phyloP scores from a whole-genome alignment of 2,329 filamentous ascomycete genomes.

The Pseudocercospora musae region DNA sequence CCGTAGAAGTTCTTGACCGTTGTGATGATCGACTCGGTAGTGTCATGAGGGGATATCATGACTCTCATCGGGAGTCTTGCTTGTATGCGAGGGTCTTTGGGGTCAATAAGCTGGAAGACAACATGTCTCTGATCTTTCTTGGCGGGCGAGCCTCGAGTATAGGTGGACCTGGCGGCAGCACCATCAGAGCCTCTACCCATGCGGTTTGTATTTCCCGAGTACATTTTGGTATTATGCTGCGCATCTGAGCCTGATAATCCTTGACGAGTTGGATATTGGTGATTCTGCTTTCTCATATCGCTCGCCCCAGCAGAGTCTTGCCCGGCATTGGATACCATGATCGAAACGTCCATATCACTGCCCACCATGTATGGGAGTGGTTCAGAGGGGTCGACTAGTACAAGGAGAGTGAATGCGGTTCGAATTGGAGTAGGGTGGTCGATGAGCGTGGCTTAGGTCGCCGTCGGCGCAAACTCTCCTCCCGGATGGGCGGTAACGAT shows the following conservation, averaged over 20 bases:
- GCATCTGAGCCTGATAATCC: slow-evolving; percentile 19
- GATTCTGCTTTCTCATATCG: slow-evolving; percentile 31
- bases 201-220: slow-evolving; percentile 20
- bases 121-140: slow-evolving; percentile 62
- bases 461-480: slow-evolving; percentile 31
- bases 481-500: slow-evolving; percentile 9
- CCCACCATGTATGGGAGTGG: slow-evolving; percentile 10
- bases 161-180: slow-evolving; percentile 22
- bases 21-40: slow-evolving; percentile 94
- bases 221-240: slow-evolving; percentile 10
- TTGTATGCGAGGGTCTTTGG: slow-evolving; percentile 35
- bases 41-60: slow-evolving; percentile 92
- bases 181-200: slow-evolving; percentile 21
- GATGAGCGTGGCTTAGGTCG: slow-evolving; percentile 20
- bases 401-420: slow-evolving; percentile 14
- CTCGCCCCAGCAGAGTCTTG: slow-evolving; percentile 21
- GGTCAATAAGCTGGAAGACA: slow-evolving; percentile 68
- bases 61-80: slow-evolving; percentile 80
- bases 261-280: slow-evolving; percentile 37
- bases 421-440: slow-evolving; percentile 8
- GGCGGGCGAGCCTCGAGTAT: slow-evolving; percentile 32
- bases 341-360: slow-evolving; percentile 37
- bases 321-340: slow-evolving; percentile 33
- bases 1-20: slow-evolving; percentile 99
- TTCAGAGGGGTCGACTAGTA: slow-evolving; percentile 7